Base-by-base conservation (phyloP, 495 filamentous ascomycete genomes). In the Tricharina praecox region DNA sequence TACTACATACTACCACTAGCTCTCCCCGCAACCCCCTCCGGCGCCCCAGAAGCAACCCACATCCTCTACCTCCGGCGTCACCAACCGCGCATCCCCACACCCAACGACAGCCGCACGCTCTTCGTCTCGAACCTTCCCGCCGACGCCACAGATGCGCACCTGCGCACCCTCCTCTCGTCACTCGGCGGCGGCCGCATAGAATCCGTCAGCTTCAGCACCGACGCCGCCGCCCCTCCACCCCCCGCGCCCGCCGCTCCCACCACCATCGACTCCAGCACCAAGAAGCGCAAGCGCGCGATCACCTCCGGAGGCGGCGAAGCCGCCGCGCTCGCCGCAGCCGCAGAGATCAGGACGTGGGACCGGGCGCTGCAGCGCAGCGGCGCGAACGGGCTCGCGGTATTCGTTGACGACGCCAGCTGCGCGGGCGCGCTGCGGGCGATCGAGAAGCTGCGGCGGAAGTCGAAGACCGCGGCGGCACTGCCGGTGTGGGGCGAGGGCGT, bases 51-150 rank as follows among this genome's bases (percentile, higher is more conserved):
- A 37, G 34, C 34, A 8, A 37, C 16, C 39, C 90, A 97, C 66
- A 82, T 84, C 66, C 70, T 96, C 60, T 94, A 94, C 64, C 63
- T 95, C 43, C 82, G 80, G 47, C 75, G 74, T 24, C 85, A 95
- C 60, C 16, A 71, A 77, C 35, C 86, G 81, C 47, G 82, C 77
- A 55, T 86, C 20, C 77, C 83, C 13, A 79, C 80, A 9, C 67
- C 74, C 15, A 70, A 80, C 56, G 76, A 86, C 56, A 60, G 72
- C 19, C 77, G 85, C 49, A 81, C 79, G 38, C 71, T 97, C 20
- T 97, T 93, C 66, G 57, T 87, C 19, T 78, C 85, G 50, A 96
- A 97, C 60, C 59, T 88, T 4, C 92, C 90, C 26, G 67, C 85
- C 53, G 88, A 95, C 63, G 76, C 81, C 47, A 93, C 82, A 28